Percentiles rank a stretch among this genome's conserved stretches.
phyloP scores from a whole-genome alignment of 176 grass and related monocot species.

The Paspalum notatum region DNA sequence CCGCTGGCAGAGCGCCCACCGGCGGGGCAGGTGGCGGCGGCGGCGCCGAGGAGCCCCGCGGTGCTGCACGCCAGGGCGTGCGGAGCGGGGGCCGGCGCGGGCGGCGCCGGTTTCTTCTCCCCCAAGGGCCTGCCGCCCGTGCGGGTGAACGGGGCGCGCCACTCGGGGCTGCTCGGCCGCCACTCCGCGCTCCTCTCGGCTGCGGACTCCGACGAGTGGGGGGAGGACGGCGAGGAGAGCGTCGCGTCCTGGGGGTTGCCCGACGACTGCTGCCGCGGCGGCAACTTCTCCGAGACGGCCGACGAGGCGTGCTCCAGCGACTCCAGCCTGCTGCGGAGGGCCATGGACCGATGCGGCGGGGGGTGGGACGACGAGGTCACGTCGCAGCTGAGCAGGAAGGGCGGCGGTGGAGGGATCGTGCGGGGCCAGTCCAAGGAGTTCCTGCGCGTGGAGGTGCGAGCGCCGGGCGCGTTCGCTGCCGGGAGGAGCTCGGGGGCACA shows the following conservation, averaged over 20 bases:
- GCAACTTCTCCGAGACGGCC: conserved; percentile 60
- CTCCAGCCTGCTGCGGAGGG: conserved; percentile 59
- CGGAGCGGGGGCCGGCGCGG: neutral
- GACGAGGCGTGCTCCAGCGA: conserved; percentile 77
- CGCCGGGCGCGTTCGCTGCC: conserved; percentile 9
- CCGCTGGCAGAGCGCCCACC: conserved; percentile 62
- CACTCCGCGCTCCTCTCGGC: conserved; percentile 47
- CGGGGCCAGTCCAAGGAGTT: conserved; percentile 82
- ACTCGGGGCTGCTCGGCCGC: conserved; percentile 53
- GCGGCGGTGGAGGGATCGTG: conserved; percentile 41
- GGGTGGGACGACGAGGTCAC: conserved; percentile 59
- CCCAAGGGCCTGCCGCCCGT: conserved; percentile 66
- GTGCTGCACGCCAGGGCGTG: conserved; percentile 22
- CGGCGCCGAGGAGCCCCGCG: conserved; percentile 32
- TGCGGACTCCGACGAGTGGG: conserved; percentile 46
- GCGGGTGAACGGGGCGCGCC: conserved; percentile 40
- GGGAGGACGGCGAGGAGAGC: conserved; percentile 74
- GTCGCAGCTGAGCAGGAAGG: conserved; percentile 53
- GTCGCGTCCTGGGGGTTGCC: conserved; percentile 66
- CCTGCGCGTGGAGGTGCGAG: conserved; percentile 60
- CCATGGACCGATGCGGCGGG: conserved; percentile 15
- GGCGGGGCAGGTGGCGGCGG: conserved; percentile 16
- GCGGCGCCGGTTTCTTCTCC: conserved; percentile 42
- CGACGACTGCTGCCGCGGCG: conserved; percentile 53
- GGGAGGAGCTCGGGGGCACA: conserved; percentile 25